Base-by-base conservation (phyloP, 1,284 basidiomycete genomes). In the Dichomitus squalens region DNA sequence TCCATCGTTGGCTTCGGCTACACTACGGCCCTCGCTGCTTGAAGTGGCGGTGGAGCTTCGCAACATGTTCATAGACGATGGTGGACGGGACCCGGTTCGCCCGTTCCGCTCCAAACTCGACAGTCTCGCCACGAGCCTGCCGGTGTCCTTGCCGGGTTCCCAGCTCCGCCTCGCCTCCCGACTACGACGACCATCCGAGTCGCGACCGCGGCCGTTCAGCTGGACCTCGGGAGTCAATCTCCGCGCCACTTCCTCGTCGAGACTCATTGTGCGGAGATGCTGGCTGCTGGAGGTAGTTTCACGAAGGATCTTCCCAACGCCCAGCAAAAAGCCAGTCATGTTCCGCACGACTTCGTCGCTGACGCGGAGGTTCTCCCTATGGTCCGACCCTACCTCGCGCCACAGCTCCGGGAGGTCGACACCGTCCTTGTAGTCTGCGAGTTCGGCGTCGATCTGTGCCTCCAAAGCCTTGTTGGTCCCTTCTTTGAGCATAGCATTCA, bases 331-430 rank as follows among this genome's bases (percentile, higher is more conserved):
- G 38, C 82, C 84, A 2, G 91, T 92, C 69, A 90, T 76, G 8
- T 82, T 84, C 51, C 91, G 75, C 1, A 92, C 85, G 40, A 91
- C 75, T 66, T 92, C 90, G 68, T 92, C 90, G 59, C 87, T 88
- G 48, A 85, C 78, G 64, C 87, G 77, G 59, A 89, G 63, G 48
- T 82, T 81, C 55, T 93, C 90, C 36, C 89, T 73, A 66, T 85
- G 88, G 57, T 92, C 89, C 4, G 78, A 79, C 0, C 87, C 86
- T 9, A 92, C 80, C 48, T 77, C 73, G 52, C 80, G 76, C 88
- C 88, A 92, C 21, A 90, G 72, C 54, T 84, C 83, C 3, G 76
- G 79, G 23, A 83, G 66, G 44, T 81, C 77, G 38, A 71, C 70
- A 18, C 68, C 66, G 14, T 47, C 71, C 21, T 68, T 70, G 39